phyloP scores from a whole-genome alignment of 83 land plant genomes.

The Picea engelmannii region DNA sequence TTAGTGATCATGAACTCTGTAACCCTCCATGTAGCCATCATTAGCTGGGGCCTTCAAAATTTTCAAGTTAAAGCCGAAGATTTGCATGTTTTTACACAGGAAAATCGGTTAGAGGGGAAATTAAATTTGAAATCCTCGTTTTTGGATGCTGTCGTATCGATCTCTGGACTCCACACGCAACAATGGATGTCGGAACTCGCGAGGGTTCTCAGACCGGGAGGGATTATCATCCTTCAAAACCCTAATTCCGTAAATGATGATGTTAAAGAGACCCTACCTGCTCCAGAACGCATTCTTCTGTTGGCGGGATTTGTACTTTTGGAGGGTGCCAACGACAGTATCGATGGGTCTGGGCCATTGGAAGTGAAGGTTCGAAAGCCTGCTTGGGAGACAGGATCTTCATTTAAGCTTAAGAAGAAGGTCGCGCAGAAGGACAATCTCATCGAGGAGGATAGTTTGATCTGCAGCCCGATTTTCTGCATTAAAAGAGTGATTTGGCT shows the following conservation, averaged over 20 bases:
- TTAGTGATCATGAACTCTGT: background rate
- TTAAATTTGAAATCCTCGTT: constrained; percentile 45
- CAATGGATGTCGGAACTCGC: constrained; percentile 33
- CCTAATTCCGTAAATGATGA: background rate
- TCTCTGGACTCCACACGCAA: constrained; percentile 27
- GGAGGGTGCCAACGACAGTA: background rate
- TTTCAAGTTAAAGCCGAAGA: background rate
- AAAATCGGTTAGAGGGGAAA: constrained; percentile 20
- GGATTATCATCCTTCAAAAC: constrained; percentile 15
- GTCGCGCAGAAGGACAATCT: background rate
- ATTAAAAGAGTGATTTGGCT: no score
- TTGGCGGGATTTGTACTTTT: constrained; percentile 53
- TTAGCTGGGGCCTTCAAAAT: background rate
- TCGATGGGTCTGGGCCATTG: background rate
- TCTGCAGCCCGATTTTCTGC: no score
- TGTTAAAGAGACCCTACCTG: constrained; percentile 20
- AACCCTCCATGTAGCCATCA: background rate
- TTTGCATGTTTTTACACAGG: constrained; percentile 13
- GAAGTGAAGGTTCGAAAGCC: constrained; percentile 34
- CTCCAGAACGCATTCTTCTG: constrained; percentile 43
- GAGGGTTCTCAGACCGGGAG: constrained; percentile 57
- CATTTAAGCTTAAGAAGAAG: no score
- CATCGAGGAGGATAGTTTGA: no score
- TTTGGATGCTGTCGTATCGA: constrained; percentile 30
- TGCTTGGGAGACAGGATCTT: no score